These are phyloP conservation scores for Ceratopteris richardii DNA, from an alignment of 75 land plant species.

Conservation along the genomic window DNA sequence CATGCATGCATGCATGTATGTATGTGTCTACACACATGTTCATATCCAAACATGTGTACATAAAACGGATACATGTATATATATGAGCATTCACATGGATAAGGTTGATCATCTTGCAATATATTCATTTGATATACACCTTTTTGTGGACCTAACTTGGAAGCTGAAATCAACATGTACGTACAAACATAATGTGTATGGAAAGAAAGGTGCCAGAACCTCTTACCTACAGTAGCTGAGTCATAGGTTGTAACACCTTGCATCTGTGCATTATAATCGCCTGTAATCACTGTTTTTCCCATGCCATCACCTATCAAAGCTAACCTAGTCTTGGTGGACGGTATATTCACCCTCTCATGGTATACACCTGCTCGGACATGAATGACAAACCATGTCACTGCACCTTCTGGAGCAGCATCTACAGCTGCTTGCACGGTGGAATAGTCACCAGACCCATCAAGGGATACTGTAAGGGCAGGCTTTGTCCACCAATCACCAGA, in stretches of 20 bases:
- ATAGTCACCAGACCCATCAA: conserved; percentile 25
- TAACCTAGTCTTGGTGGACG: conserved; percentile 32
- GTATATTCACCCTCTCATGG: conserved; percentile 43
- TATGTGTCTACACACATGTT: no score
- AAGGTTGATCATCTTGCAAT: no score
- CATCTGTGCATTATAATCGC: conserved; percentile 28
- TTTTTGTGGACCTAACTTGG: no score
- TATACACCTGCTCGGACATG: conserved; percentile 61
- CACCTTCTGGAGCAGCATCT: conserved; percentile 29
- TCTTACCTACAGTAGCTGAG: conserved; percentile 66
- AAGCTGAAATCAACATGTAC: no score
- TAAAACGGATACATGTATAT: no score
- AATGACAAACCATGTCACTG: conserved; percentile 37
- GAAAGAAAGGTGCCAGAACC: no score
- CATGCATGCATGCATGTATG: no score
- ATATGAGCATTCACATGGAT: no score
- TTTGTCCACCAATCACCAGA: conserved; percentile 12
- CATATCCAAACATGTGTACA: no score
- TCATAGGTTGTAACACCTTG: conserved; percentile 68
- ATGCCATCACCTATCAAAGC: conserved; percentile 76
- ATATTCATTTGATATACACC: no score
- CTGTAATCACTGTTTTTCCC: conserved; percentile 53
- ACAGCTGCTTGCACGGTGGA: conserved; percentile 42
- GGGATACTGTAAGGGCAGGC: conserved; percentile 34
- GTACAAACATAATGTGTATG: no score